Base-by-base conservation (phyloP, 1,284 basidiomycete genomes). In the Moesziomyces antarcticus region DNA sequence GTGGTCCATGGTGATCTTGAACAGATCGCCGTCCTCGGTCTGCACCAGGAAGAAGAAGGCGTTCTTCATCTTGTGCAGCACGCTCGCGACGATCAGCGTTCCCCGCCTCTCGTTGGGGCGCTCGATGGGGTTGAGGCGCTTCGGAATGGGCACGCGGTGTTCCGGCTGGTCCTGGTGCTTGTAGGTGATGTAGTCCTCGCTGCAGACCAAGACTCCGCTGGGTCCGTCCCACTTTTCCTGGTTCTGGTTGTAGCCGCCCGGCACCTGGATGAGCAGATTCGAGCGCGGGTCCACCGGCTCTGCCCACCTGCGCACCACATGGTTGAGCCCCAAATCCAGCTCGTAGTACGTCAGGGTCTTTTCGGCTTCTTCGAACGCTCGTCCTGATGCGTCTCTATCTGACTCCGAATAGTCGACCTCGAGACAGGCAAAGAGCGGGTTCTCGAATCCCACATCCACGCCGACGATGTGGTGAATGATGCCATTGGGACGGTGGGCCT, bases 301-400 rank as follows among this genome's bases (percentile, higher is more conserved):
- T 27, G 80, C 71, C 82, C 82, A 84, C 44, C 72, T 81, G 48
- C 82, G 77, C 9, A 84, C 81, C 33, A 84, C 80, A 40, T 84
- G 82, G 45, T 84, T 84, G 50, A 84, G 73, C n/a, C 82, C 81
- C 16, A 84, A 58, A 43, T 84, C 82, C 33, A 84, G 75, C 74
- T 84, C 82, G 58, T 84, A 84, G 68, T 84, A 84, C n/a, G 77
- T 80, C 33, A 84, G 67, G 22, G 64, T 50, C 67, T 84, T 83
- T 43, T 77, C 66, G 0, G 79, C 68, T 9, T 68, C 52, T n/a
- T 72, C 67, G 46, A 60, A 72, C 6, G 82, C 82, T 20, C 69
- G 78, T 37, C 81, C 82, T 18, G 80, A 69, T 10, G 80, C 72
- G 50, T 84, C 82, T 43, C 71, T 63, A 44, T 84, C 82, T 2